Evolutionary conservation across 495 filamentous ascomycete genomes (phyloP).

Genomic region (Delitschia confertaspora): DNA sequence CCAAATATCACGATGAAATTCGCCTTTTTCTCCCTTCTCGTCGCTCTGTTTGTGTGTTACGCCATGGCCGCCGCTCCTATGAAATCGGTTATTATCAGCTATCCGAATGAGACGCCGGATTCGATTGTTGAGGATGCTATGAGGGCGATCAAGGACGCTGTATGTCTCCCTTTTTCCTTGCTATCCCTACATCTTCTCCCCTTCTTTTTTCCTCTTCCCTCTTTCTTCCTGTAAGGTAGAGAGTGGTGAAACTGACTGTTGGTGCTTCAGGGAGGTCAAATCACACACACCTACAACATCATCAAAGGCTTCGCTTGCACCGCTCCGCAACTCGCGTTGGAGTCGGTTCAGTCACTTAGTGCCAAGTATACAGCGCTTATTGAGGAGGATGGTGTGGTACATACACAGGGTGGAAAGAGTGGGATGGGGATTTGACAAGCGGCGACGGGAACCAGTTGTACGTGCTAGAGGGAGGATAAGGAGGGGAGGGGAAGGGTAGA

Average conservation of each 20-base stretch:
- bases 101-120: constrained; percentile 62
- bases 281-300: constrained; percentile 48
- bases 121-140: constrained; percentile 60
- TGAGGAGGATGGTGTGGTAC: constrained; percentile 65
- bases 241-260: neutral
- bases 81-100: constrained; percentile 71
- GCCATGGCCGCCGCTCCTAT: constrained; percentile 49
- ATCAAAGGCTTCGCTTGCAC: constrained; percentile 68
- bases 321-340: constrained; percentile 56
- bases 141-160: constrained; percentile 57
- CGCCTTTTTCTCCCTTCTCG: constrained; percentile 37
- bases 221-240: too few species aligned
- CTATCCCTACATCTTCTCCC: too few species aligned
- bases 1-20: constrained; percentile 48
- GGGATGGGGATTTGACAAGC: neutral
- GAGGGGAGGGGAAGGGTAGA: too few species aligned
- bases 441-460: neutral
- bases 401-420: neutral
- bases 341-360: constrained; percentile 58
- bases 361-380: constrained; percentile 56
- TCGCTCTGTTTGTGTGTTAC: constrained; percentile 47
- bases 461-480: neutral
- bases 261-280: constrained; percentile 36
- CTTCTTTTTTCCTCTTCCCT: too few species aligned
- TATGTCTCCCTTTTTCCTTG: constrained; percentile 38